phyloP scores from a whole-genome alignment of 495 filamentous ascomycete species.

The Neurospora sublineolata region DNA sequence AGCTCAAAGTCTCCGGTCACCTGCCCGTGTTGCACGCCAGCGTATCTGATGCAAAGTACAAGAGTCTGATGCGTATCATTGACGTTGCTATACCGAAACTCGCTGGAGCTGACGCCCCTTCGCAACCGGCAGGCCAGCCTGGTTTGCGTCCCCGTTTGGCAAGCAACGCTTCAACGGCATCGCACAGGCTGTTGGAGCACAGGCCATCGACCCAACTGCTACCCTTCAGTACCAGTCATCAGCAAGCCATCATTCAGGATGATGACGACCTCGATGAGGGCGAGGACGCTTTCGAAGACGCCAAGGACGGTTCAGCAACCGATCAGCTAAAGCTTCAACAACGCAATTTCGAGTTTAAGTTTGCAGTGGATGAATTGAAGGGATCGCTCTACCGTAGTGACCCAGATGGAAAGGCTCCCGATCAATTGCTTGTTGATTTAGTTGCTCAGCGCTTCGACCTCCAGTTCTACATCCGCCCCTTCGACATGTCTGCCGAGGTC shows the following conservation, averaged over 20 bases:
- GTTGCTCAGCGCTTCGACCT: constrained; percentile 83
- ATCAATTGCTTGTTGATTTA: constrained; percentile 78
- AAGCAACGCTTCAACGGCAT: constrained; percentile 28
- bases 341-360: constrained; percentile 88
- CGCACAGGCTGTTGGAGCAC: constrained; percentile 15
- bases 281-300: constrained; percentile 50
- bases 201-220: constrained; percentile 30
- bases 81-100: constrained; percentile 90
- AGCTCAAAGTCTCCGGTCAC: constrained; percentile 80
- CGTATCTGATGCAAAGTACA: constrained; percentile 90
- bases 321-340: constrained; percentile 66
- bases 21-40: constrained; percentile 85
- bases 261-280: constrained; percentile 65
- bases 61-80: constrained; percentile 87
- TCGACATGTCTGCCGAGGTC: constrained; percentile 85
- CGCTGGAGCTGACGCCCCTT: constrained; percentile 37
- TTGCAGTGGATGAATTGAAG: constrained; percentile 82
- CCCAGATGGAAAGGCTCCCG: constrained; percentile 60
- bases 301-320: constrained; percentile 45
- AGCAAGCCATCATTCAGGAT: constrained; percentile 65
- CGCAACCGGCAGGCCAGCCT: constrained; percentile 12
- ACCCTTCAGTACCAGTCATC: constrained; percentile 41
- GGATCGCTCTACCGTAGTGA: constrained; percentile 85
- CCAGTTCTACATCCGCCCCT: constrained; percentile 76
- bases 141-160: constrained; percentile 45